These are phyloP conservation scores for Yamadazyma oceani DNA, from an alignment of 1,139 yeast genomes.

Conservation along the genomic window DNA sequence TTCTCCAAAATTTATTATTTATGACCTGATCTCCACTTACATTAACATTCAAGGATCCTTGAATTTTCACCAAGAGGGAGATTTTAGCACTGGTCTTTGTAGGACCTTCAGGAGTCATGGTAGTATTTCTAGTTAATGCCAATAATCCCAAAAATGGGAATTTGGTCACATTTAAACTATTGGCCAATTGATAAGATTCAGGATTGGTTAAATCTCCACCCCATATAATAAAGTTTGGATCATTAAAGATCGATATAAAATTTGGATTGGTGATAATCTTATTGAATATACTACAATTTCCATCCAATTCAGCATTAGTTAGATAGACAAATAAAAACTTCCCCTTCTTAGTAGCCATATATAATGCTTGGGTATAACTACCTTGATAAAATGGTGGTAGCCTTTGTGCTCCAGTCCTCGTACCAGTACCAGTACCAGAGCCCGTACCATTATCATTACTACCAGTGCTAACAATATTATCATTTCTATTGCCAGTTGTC, in stretches of 20 bases:
- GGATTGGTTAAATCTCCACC: constrained; percentile 81
- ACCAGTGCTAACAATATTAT: no score
- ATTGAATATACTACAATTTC: constrained; percentile 53
- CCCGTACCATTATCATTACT: no score
- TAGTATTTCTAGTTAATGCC: constrained; percentile 54
- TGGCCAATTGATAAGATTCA: constrained; percentile 84
- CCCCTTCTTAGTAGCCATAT: constrained; percentile 63
- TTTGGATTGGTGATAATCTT: constrained; percentile 54
- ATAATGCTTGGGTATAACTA: constrained; percentile 75
- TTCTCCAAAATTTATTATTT: constrained; percentile 39
- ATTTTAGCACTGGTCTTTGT: constrained; percentile 53
- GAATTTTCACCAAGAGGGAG: constrained; percentile 63
- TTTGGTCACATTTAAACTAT: constrained; percentile 67
- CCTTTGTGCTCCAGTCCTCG: not conserved
- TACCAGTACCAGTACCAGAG: no score
- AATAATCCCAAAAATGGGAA: constrained; percentile 79
- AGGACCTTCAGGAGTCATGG: constrained; percentile 62
- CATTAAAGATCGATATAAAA: constrained; percentile 52
- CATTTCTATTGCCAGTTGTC: no score
- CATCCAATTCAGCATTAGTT: constrained; percentile 73
- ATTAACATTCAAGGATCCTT: constrained; percentile 53
- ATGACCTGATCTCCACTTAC: constrained; percentile 23
- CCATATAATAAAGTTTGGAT: constrained; percentile 68
- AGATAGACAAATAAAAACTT: constrained; percentile 73
- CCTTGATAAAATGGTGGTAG: constrained; percentile 63